These are phyloP conservation scores for Penicillium cosmopolitanum DNA, from an alignment of 495 filamentous ascomycete species.

Conservation along the genomic window DNA sequence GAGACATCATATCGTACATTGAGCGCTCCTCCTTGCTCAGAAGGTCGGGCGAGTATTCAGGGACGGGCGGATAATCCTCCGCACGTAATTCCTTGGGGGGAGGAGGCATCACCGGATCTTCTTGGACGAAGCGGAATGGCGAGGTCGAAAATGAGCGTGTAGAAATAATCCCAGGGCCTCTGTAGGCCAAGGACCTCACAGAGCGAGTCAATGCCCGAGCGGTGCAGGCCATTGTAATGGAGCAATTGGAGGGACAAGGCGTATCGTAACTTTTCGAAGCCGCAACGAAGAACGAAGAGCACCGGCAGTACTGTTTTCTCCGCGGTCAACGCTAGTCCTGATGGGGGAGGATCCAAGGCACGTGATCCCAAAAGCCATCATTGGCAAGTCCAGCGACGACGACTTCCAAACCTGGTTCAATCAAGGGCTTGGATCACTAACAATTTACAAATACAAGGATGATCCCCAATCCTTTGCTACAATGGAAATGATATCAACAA, in stretches of 20 bases:
- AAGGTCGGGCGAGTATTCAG: slow-evolving; percentile 44
- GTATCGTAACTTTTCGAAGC: slow-evolving; percentile 15
- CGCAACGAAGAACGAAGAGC: neutral
- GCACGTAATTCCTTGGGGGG: slow-evolving; percentile 35
- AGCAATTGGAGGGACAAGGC: slow-evolving; percentile 12
- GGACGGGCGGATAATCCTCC: slow-evolving; percentile 38
- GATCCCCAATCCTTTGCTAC: neutral
- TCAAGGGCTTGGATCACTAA: neutral
- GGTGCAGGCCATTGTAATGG: slow-evolving; percentile 44
- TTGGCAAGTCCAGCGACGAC: neutral
- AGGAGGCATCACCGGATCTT: slow-evolving; percentile 42
- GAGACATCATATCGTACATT: slow-evolving; percentile 52
- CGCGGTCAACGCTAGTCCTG: neutral
- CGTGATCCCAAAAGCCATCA: neutral
- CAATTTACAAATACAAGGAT: neutral
- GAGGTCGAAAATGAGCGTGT: slow-evolving; percentile 47
- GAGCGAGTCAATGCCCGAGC: slow-evolving; percentile 45
- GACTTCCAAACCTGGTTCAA: neutral
- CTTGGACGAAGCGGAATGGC: slow-evolving; percentile 38
- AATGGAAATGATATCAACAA: slow-evolving; percentile 27
- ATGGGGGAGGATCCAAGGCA: neutral
- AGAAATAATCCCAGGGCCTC: slow-evolving; percentile 29
- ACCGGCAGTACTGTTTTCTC: slow-evolving; percentile 20
- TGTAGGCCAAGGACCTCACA: slow-evolving; percentile 34
- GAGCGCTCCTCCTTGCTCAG: slow-evolving; percentile 47